phyloP scores from a whole-genome alignment of 495 filamentous ascomycete species.

The Ramalina intermedia region DNA sequence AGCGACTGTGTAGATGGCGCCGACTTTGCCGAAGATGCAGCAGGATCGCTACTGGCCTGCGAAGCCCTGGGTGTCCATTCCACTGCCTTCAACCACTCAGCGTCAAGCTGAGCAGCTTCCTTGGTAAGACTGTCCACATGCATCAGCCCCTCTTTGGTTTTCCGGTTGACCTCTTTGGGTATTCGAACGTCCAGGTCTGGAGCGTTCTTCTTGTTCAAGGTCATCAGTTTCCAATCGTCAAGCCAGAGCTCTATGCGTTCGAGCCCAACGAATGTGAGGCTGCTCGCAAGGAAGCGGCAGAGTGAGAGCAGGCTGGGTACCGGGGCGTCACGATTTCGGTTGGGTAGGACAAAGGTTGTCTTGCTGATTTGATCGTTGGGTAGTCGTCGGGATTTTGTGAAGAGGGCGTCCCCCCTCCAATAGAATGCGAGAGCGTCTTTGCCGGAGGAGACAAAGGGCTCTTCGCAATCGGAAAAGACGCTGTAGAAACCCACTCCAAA shows the following conservation, averaged over 20 bases:
- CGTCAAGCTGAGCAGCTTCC: constrained; percentile 80
- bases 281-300: constrained; percentile 83
- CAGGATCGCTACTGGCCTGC: constrained; percentile 21
- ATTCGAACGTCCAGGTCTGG: constrained; percentile 58
- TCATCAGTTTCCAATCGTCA: constrained; percentile 69
- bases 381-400: constrained; percentile 66
- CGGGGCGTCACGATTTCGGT: constrained; percentile 72
- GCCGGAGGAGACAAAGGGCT: constrained; percentile 88
- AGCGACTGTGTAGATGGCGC: constrained; percentile 39
- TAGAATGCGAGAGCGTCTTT: constrained; percentile 93
- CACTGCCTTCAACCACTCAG: constrained; percentile 75
- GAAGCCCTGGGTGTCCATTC: constrained; percentile 55
- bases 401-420: constrained; percentile 92
- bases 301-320: constrained; percentile 73
- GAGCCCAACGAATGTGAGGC: constrained; percentile 87
- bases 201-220: constrained; percentile 68
- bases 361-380: constrained; percentile 48
- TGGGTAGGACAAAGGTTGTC: constrained; percentile 86
- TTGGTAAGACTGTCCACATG: constrained; percentile 56
- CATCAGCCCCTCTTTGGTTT: constrained; percentile 75
- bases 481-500: constrained; percentile 99
- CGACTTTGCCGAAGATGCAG: constrained; percentile 10
- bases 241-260: constrained; percentile 79
- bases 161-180: constrained; percentile 64
- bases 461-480: constrained; percentile 95